Conservation (phyloP, 257 asterid genomes). For the Forsythia suspensa region DNA sequence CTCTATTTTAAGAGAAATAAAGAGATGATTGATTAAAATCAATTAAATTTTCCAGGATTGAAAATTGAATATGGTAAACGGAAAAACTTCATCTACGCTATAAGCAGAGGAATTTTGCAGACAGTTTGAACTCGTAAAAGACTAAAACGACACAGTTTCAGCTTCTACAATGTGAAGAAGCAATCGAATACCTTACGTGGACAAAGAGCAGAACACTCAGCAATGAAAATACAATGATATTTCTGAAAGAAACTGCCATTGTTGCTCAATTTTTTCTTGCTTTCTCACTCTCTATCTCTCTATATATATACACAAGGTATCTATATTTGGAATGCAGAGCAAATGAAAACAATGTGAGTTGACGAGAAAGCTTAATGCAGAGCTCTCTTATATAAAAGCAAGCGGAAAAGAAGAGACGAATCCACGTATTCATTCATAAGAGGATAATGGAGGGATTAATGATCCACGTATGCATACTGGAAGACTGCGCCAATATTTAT, state of each 20-base stretch:
- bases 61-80: neutral
- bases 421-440: too few relatives aligned
- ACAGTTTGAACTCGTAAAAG: too few relatives aligned
- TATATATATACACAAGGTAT: neutral
- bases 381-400: slow-evolving; percentile 44
- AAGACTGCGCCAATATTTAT: too few relatives aligned
- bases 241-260: slow-evolving; percentile 48
- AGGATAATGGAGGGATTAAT: too few relatives aligned
- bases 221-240: slow-evolving; percentile 28
- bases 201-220: slow-evolving; percentile 36
- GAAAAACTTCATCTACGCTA: neutral
- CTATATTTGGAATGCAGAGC: slow-evolving; percentile 3
- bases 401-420: slow-evolving; percentile 18
- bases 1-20: neutral
- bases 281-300: neutral
- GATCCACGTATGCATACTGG: too few relatives aligned
- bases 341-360: slow-evolving; percentile 30
- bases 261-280: slow-evolving; percentile 6
- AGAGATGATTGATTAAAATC: too few relatives aligned
- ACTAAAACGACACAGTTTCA: neutral
- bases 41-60: too few relatives aligned
- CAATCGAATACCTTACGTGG: slow-evolving; percentile 45
- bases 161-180: neutral
- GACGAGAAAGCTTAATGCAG: slow-evolving; percentile 35
- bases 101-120: too few relatives aligned